phyloP scores from a whole-genome alignment of 2,329 filamentous ascomycete genomes.

The Thermothelomyces thermophilus region DNA sequence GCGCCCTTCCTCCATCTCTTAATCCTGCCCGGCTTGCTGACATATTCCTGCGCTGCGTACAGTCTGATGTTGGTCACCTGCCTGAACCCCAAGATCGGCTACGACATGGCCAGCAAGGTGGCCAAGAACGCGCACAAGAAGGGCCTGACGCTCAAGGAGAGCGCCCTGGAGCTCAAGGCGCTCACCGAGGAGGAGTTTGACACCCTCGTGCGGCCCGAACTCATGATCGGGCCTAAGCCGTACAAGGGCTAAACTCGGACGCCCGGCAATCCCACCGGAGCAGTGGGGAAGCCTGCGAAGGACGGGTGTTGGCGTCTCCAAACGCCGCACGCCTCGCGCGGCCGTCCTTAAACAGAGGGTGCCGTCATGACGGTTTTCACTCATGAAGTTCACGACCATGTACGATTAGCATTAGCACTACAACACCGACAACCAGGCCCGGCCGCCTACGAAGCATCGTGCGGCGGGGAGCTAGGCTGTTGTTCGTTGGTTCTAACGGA shows the following conservation, averaged over 20 bases:
- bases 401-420: background rate
- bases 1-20: background rate
- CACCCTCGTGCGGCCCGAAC: conserved; percentile 78
- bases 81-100: conserved; percentile 94
- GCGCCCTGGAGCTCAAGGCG: conserved; percentile 86
- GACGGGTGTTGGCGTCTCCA: background rate
- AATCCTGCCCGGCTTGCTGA: background rate
- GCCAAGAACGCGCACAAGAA: conserved; percentile 99
- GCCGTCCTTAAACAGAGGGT: background rate
- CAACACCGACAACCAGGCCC: background rate
- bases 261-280: background rate
- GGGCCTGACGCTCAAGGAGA: conserved; percentile 86
- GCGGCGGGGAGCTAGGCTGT: no score
- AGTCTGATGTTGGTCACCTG: conserved; percentile 98
- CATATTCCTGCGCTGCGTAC: conserved; percentile 7
- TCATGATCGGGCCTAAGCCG: conserved; percentile 81
- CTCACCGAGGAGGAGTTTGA: conserved; percentile 88
- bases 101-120: conserved; percentile 95
- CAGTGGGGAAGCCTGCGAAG: no score
- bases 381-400: background rate
- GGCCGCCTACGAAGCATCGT: background rate
- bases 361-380: background rate
- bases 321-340: background rate
- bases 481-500: no score
- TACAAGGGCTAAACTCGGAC: conserved; percentile 42